These are phyloP conservation scores for Phytophthora pinifolia DNA, from an alignment of 352 stramenopile species.

Conservation along the genomic window DNA sequence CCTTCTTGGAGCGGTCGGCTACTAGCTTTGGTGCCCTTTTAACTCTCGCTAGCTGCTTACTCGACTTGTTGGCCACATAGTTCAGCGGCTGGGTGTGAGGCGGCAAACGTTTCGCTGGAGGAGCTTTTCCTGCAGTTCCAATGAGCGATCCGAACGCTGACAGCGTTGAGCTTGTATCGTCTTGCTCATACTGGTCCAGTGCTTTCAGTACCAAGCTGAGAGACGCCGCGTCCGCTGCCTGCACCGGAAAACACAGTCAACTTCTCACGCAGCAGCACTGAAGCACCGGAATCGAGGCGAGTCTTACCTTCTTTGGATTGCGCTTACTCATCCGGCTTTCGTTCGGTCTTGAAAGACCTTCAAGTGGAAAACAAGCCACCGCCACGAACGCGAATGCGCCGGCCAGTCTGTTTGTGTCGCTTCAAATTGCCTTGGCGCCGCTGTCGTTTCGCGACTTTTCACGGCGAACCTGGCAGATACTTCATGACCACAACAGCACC, in stretches of 20 bases:
- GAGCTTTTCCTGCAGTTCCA: slow-evolving; percentile 17
- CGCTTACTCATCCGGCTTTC: slow-evolving; percentile 48
- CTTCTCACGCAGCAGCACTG: not conserved
- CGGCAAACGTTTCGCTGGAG: slow-evolving; percentile 14
- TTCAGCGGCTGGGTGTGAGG: slow-evolving; percentile 18
- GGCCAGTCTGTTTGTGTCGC: slow-evolving; percentile 12
- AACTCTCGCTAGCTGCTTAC: slow-evolving; percentile 7
- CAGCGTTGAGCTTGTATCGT: slow-evolving; percentile 25
- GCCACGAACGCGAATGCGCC: not conserved
- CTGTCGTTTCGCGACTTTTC: slow-evolving; percentile 55
- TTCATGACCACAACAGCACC: slow-evolving; percentile 8
- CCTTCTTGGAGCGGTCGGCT: slow-evolving; percentile 15
- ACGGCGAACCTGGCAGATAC: slow-evolving; percentile 8
- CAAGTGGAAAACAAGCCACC: not conserved
- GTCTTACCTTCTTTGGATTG: slow-evolving; percentile 43
- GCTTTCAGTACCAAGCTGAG: slow-evolving; percentile 59
- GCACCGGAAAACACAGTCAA: slow-evolving; percentile 7
- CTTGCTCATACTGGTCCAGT: slow-evolving; percentile 61
- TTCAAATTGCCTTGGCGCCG: slow-evolving; percentile 21
- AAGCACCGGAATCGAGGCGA: not conserved
- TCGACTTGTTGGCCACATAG: slow-evolving; percentile 11
- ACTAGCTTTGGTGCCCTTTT: slow-evolving; percentile 12
- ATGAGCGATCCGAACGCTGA: slow-evolving; percentile 32
- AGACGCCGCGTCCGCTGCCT: slow-evolving; percentile 39
- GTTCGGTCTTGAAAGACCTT: not conserved